Evolutionary conservation across 148 eudicot genomes (phyloP).

Genomic region (Vaccinium darrowii): DNA sequence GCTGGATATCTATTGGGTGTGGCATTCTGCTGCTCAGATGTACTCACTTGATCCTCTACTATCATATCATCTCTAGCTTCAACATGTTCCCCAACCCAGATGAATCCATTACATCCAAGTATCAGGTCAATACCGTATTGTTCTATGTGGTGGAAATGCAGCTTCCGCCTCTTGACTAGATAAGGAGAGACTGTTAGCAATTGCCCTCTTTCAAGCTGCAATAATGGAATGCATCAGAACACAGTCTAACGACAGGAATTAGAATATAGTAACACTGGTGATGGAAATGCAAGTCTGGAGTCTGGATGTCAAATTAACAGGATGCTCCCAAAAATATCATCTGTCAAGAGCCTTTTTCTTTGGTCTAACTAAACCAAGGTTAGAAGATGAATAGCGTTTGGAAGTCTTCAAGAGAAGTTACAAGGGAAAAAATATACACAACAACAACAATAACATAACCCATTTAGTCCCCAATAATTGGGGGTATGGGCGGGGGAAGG

Average conservation of each 20-base stretch:
- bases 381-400: background rate
- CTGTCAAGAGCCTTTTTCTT: background rate
- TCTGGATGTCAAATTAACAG: background rate
- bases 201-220: constrained; percentile 84
- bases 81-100: constrained; percentile 89
- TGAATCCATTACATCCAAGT: constrained; percentile 82
- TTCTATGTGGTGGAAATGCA: constrained; percentile 76
- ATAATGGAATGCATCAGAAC: background rate
- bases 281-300: background rate
- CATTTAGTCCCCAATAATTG: too few relatives aligned
- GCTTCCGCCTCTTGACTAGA: constrained; percentile 79
- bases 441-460: too few relatives aligned
- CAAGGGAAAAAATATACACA: too few relatives aligned
- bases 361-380: background rate
- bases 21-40: constrained; percentile 37
- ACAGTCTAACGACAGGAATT: background rate
- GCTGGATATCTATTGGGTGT: constrained; percentile 14
- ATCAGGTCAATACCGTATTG: constrained; percentile 65
- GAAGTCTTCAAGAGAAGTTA: background rate
- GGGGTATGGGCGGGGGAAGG: too few relatives aligned
- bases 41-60: constrained; percentile 46
- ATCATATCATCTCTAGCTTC: constrained; percentile 57
- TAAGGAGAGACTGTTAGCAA: constrained; percentile 71
- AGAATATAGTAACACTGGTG: background rate
- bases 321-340: background rate